Conservation (phyloP, 108 stramenopile species). For the Nannochloropsis gaditana region DNA sequence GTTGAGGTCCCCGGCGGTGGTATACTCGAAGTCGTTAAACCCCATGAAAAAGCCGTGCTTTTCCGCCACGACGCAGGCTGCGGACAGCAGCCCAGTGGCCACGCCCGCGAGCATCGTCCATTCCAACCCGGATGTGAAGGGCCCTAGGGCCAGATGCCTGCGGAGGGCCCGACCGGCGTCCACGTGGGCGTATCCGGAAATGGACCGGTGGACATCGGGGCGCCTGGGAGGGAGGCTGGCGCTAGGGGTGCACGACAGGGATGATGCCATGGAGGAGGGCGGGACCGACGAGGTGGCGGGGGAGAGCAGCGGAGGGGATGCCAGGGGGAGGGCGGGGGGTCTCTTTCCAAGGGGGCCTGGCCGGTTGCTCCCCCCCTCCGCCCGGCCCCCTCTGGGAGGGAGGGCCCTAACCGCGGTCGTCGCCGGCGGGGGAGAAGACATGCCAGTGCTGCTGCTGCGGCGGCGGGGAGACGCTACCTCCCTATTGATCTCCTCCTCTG, state of each 20-base stretch:
- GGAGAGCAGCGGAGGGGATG: neutral
- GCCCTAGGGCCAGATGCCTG: neutral
- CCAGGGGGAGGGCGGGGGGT: neutral
- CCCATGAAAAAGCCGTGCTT: neutral
- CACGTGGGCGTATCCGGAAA: neutral
- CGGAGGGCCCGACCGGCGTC: neutral
- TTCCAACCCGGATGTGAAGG: neutral
- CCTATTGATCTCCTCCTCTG: neutral
- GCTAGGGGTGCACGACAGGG: neutral
- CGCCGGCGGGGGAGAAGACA: neutral
- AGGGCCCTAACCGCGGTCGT: neutral
- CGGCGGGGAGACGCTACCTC: neutral
- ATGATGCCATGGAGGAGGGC: neutral
- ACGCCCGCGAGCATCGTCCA: neutral
- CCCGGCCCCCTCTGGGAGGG: too few relatives aligned
- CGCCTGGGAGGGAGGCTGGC: too few relatives aligned
- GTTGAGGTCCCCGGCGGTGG: neutral
- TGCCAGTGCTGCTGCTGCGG: neutral
- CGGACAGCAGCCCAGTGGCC: neutral
- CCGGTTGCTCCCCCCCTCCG: too few relatives aligned
- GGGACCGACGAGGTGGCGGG: neutral
- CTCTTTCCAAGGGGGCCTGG: too few relatives aligned
- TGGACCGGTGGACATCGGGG: too few relatives aligned
- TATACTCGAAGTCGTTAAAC: neutral
- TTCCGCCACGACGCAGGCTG: neutral